These are phyloP conservation scores for Liriodendron chinense DNA, from an alignment of 164 flowering plant species.

Conservation along the genomic window DNA sequence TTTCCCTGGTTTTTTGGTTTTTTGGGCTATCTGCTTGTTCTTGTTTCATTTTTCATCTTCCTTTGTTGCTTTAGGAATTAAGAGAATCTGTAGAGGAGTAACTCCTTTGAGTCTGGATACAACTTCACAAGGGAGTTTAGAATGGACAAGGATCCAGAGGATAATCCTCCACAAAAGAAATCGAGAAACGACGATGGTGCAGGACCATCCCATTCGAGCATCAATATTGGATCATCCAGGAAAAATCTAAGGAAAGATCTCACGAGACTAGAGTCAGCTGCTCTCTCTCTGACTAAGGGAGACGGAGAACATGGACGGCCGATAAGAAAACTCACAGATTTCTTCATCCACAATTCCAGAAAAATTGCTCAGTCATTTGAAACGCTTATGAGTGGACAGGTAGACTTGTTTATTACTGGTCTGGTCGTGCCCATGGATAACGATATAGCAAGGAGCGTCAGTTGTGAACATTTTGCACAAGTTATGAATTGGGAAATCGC, in stretches of 20 bases:
- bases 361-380: constrained; percentile 64
- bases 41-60: neutral
- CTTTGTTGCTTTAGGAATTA: constrained; percentile 15
- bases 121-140: constrained; percentile 2
- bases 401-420: constrained; percentile 64
- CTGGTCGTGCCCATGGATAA: constrained; percentile 56
- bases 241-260: constrained; percentile 56
- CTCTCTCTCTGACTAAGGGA: constrained; percentile 45
- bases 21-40: no score
- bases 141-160: constrained; percentile 1
- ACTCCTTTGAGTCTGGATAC: neutral
- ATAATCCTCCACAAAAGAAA: constrained; percentile 5
- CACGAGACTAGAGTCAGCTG: constrained; percentile 62
- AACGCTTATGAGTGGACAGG: constrained; percentile 48
- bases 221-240: constrained; percentile 77
- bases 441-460: constrained; percentile 45
- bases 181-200: constrained; percentile 11
- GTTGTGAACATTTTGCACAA: constrained; percentile 85
- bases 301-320: constrained; percentile 48
- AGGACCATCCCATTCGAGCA: constrained; percentile 37
- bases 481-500: constrained; percentile 79
- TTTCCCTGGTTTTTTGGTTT: no score
- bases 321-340: constrained; percentile 66
- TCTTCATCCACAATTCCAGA: constrained; percentile 53
- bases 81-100: constrained; percentile 7